Base-by-base conservation (phyloP, 2,329 filamentous ascomycete species). In the Diplodia intermedia region DNA sequence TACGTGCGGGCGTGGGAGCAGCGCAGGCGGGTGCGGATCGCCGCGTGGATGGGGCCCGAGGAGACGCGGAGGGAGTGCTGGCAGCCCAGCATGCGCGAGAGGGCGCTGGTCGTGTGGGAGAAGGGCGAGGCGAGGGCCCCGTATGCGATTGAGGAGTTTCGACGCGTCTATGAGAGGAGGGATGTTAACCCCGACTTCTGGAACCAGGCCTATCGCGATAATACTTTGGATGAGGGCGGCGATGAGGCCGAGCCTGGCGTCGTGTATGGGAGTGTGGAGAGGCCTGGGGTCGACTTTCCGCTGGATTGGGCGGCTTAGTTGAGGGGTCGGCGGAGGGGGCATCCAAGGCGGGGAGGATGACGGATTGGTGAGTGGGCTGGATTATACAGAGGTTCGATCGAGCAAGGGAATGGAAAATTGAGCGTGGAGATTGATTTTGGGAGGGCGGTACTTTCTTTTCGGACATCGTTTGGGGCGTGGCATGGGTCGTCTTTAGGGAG, bases 241-340 rank as follows among this genome's bases (percentile, higher is more conserved):
- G 12, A 8, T 8, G 65, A 67, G 43, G 65, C 65, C 1, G 54
- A 60, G 43, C 65, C 65, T 0, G 65, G 65, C 1, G 29, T 31
- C 23, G 65, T 67, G 1, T 53, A 67, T 14, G n/a, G 50, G 12
- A 67, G 54, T 15, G 53, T 56, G 2, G 65, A 67, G 53, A 52
- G 6, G n/a, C 23, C n/a, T 1, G 60, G 60, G 1, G 14, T 52
- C 9, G 43, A 63, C 26, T 63, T 38, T 23, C 9, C n/a, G 18
- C 33, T 2, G 31, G 18, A 36, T 4, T 36, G 33, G 33, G 33
- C 33, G 33, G 31, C 23, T 26, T 26, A 3, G 2, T 3, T 26
- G 23, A 26, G 23, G 23, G 23, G 23, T 3, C 0, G 23, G 2
- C 23, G 23, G 2, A 26, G 23, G 23, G 3, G 23, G 23, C 23